Conservation (phyloP, 2,329 filamentous ascomycete genomes). For the Ophiocordyceps unilateralis region DNA sequence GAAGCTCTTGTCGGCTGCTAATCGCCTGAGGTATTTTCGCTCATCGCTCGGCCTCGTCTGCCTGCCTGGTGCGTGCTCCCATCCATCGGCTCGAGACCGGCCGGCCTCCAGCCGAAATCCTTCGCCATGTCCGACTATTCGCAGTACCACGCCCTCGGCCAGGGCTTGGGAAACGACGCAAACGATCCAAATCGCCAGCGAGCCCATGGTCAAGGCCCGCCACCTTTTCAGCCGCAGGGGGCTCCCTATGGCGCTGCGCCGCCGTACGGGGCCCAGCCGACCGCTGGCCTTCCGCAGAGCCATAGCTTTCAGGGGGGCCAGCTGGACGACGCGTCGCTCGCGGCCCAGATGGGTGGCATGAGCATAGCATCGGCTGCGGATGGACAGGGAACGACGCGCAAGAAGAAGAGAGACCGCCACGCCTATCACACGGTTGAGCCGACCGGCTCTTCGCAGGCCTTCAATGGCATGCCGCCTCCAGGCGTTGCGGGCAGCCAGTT, state of each 20-base stretch:
- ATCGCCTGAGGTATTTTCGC: background rate
- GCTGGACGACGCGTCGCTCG: slow-evolving; percentile 32
- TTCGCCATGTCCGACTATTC: slow-evolving; percentile 35
- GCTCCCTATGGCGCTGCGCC: slow-evolving; percentile 11
- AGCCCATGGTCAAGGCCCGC: slow-evolving; percentile 30
- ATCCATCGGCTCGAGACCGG: background rate
- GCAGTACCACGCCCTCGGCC: slow-evolving; percentile 38
- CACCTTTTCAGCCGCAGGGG: slow-evolving; percentile 32
- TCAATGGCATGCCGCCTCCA: slow-evolving; percentile 48
- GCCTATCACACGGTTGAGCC: slow-evolving; percentile 78
- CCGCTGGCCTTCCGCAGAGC: slow-evolving; percentile 16
- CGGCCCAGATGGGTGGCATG: slow-evolving; percentile 65
- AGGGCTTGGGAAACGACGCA: slow-evolving; percentile 36
- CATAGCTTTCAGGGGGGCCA: slow-evolving; percentile 12
- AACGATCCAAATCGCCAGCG: slow-evolving; percentile 33
- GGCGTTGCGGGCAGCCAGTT: slow-evolving; percentile 29
- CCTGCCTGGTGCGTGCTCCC: too few species aligned
- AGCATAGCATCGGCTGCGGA: slow-evolving; percentile 31
- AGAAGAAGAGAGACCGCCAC: slow-evolving; percentile 89
- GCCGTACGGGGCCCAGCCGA: slow-evolving; percentile 4
- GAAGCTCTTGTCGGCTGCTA: slow-evolving; percentile 4
- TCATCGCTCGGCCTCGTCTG: background rate
- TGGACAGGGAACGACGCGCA: slow-evolving; percentile 33
- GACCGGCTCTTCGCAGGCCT: slow-evolving; percentile 47
- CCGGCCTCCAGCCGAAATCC: background rate